Evolutionary conservation across 352 stramenopile species (phyloP).

Genomic region (Pythium biforme): DNA sequence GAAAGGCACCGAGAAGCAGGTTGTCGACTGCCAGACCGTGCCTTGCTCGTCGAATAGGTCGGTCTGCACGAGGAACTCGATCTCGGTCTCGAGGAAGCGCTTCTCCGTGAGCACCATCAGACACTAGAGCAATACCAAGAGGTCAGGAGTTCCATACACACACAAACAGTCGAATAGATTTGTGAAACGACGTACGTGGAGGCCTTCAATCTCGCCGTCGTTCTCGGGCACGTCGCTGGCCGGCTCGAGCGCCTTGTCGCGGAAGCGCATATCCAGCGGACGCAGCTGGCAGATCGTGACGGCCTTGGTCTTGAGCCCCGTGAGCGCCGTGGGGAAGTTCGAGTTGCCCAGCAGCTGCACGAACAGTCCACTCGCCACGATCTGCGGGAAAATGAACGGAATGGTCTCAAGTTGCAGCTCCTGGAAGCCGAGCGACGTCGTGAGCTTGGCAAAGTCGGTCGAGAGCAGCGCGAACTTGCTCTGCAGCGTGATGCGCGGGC

Average conservation of each 20-base stretch:
- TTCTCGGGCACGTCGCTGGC: not conserved
- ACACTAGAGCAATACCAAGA: constrained; percentile 34
- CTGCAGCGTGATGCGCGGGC: constrained; percentile 74
- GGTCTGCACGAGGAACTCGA: constrained; percentile 77
- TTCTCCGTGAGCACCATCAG: constrained; percentile 79
- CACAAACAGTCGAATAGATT: no score
- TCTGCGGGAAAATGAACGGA: constrained; percentile 76
- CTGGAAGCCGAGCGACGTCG: constrained; percentile 66
- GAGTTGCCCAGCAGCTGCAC: constrained; percentile 82
- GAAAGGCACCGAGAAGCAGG: constrained; percentile 61
- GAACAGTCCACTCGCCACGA: constrained; percentile 59
- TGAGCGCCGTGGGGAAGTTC: constrained; percentile 65
- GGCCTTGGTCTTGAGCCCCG: constrained; percentile 53
- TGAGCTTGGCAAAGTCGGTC: constrained; percentile 79
- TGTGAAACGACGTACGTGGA: constrained; percentile 37
- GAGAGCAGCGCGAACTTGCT: constrained; percentile 68
- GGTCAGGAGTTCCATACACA: not conserved
- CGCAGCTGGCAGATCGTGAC: constrained; percentile 77
- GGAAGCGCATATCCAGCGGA: constrained; percentile 69
- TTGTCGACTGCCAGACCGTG: constrained; percentile 76
- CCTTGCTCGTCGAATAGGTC: constrained; percentile 71
- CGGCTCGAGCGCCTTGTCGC: constrained; percentile 19
- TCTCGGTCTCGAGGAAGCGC: constrained; percentile 58
- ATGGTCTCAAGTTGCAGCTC: constrained; percentile 66
- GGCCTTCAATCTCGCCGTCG: constrained; percentile 20